Base-by-base conservation (phyloP, 2,329 filamentous ascomycete species). In the Sporothrix inflata region DNA sequence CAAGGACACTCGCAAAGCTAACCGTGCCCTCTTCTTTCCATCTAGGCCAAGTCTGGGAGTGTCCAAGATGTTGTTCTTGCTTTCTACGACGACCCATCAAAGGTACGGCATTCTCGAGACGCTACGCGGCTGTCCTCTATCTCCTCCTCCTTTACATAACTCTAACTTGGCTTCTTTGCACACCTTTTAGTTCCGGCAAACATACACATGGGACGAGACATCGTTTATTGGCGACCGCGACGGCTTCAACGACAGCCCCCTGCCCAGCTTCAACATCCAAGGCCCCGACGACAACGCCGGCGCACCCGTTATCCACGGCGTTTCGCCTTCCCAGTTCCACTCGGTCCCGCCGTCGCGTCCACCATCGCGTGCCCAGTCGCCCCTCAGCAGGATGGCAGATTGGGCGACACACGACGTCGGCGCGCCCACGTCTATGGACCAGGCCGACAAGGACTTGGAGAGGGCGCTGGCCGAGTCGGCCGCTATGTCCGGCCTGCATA, bases 321-420 rank as follows among this genome's bases (percentile, higher is more conserved):
- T 83, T 12, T 81, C 84, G 7, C 82, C 84, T 1, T 82, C 82
- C 49, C 79, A 80, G 61, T 84, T 84, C 72, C 81, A 80, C 47
- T 79, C 80, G 9, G 82, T 81, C 38, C 85, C 86, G 5, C 87
- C 87, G 0, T 90, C 89, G 21, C 84, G 89, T 71, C 89, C 89
- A n/a, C 89, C 89, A 1, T 91, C 89, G 27, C 82, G 88, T 79
- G 85, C 85, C 74, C 84, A 83, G 76, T 90, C 89, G 45, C 88
- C 89, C 9, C 78, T 89, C 73, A 83, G 84, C 78, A 86, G 81
- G 75, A 80, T 87, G 74, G 80, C 84, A 75, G 85, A 88, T 69
- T 84, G 85, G 81, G 81, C 82, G 71, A 79, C 81, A 3, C 38
- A 38, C 24, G 70, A 38, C 38, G 27, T 30, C 14, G 74, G 73